Evolutionary conservation across 73 alveolate species (phyloP).

Genomic region (Paramecium biaurelia): DNA sequence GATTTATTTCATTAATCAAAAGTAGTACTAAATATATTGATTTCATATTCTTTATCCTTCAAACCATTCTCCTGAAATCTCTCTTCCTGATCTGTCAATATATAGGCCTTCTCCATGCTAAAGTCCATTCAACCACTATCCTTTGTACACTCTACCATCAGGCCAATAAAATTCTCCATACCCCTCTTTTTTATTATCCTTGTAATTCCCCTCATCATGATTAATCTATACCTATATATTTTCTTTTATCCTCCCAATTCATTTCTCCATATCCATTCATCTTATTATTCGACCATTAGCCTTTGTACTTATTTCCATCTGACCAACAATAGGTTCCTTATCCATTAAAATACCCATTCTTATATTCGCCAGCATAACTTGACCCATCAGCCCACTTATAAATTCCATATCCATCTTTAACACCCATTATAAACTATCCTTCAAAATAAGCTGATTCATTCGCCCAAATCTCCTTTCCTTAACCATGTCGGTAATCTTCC

Average conservation of each 20-base stretch:
- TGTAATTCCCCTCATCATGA: slow-evolving; percentile 59
- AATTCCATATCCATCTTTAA: slow-evolving; percentile 46
- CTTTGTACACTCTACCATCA: slow-evolving; percentile 78
- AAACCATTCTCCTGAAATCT: slow-evolving; percentile 38
- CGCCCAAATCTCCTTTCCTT: slow-evolving; percentile 77
- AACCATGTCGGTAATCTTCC: slow-evolving; percentile 70
- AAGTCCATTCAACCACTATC: slow-evolving; percentile 10
- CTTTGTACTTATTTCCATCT: slow-evolving; percentile 10
- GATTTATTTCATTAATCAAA: neutral
- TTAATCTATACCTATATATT: slow-evolving; percentile 44
- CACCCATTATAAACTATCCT: slow-evolving; percentile 66
- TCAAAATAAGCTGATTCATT: slow-evolving; percentile 69
- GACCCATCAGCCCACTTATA: slow-evolving; percentile 64
- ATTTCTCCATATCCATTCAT: slow-evolving; percentile 30
- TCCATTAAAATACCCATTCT: slow-evolving; percentile 30
- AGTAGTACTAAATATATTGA: neutral
- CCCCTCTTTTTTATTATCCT: slow-evolving; percentile 68
- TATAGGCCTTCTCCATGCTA: slow-evolving; percentile 51
- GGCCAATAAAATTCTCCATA: slow-evolving; percentile 78
- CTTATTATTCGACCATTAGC: slow-evolving; percentile 8
- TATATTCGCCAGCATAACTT: slow-evolving; percentile 50
- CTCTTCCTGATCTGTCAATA: slow-evolving; percentile 41
- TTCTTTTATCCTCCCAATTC: slow-evolving; percentile 43
- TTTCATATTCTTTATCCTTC: slow-evolving; percentile 1
- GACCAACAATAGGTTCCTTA: slow-evolving; percentile 46